These are phyloP conservation scores for Podaxis sp. DNA, from an alignment of 768 basidiomycete genomes.

Conservation along the genomic window DNA sequence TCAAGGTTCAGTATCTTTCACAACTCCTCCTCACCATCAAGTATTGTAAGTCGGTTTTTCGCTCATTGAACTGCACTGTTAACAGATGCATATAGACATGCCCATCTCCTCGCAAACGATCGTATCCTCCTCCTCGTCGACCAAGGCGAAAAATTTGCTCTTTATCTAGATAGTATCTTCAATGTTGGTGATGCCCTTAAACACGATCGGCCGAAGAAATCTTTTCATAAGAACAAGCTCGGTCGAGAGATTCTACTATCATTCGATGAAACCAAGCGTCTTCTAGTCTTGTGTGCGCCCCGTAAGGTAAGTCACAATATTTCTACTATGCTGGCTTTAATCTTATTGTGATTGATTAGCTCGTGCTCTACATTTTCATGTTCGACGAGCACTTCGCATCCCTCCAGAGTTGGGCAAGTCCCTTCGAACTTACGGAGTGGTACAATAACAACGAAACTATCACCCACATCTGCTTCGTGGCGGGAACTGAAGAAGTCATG, in stretches of 20 bases:
- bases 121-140: conserved; percentile 43
- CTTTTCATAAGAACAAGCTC: conserved; percentile 44
- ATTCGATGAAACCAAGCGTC: conserved; percentile 51
- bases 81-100: conserved; percentile 20
- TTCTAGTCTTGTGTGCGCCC: conserved; percentile 44
- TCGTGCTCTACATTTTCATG: conserved; percentile 43
- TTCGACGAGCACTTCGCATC: conserved; percentile 44
- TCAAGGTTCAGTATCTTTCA: conserved; percentile 23
- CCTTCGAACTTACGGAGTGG: conserved; percentile 44
- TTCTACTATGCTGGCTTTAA: neutral
- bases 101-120: conserved; percentile 41
- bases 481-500: conserved; percentile 51
- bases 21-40: conserved; percentile 19
- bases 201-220: conserved; percentile 24
- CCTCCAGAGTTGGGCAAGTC: conserved; percentile 41
- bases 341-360: conserved; percentile 20
- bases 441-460: conserved; percentile 27
- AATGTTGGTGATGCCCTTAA: conserved; percentile 32
- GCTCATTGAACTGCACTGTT: neutral
- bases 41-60: conserved; percentile 31
- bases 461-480: conserved; percentile 40
- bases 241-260: conserved; percentile 45
- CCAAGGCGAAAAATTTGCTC: conserved; percentile 28
- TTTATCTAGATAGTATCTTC: conserved; percentile 38
- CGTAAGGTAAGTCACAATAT: conserved; percentile 33